phyloP scores from a whole-genome alignment of 2,329 filamentous ascomycete genomes.

The Aspergillus thermomutatus region DNA sequence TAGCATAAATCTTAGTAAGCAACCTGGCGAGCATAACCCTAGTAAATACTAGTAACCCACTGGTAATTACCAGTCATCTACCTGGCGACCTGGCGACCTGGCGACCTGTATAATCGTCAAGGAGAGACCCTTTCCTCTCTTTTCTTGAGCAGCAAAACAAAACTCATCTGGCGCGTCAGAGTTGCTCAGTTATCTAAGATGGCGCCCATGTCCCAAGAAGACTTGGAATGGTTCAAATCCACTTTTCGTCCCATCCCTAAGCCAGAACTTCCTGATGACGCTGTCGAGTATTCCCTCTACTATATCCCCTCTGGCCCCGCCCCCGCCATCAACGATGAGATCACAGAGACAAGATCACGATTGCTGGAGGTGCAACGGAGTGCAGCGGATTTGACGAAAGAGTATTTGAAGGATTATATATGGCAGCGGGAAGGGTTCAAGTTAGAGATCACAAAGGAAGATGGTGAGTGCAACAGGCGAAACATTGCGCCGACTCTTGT shows the following conservation, averaged over 20 bases:
- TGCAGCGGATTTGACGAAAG: constrained; percentile 60
- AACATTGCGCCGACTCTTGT: constrained; percentile 4
- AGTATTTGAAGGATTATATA: constrained; percentile 78
- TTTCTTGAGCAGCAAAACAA: not conserved
- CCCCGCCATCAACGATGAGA: constrained; percentile 52
- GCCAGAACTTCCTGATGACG: constrained; percentile 70
- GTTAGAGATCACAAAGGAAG: constrained; percentile 60
- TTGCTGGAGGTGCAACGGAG: constrained; percentile 72
- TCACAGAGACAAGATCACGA: constrained; percentile 51
- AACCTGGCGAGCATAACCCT: too few relatives aligned
- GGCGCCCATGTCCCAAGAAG: constrained; percentile 50
- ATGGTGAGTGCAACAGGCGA: constrained; percentile 49
- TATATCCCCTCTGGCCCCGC: constrained; percentile 59
- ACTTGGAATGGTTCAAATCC: constrained; percentile 63
- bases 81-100: not conserved
- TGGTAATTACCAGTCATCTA: too few relatives aligned
- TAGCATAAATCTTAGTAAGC: too few relatives aligned
- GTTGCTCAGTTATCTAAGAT: constrained; percentile 23
- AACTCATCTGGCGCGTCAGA: not conserved
- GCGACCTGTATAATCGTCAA: too few relatives aligned
- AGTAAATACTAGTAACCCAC: too few relatives aligned
- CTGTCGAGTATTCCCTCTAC: constrained; percentile 79
- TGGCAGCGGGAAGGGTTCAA: constrained; percentile 87
- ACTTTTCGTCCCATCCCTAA: constrained; percentile 65
- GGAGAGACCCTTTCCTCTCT: not conserved